Conservation (phyloP, 2,329 filamentous ascomycete genomes). For the Sporothrix mexicana region DNA sequence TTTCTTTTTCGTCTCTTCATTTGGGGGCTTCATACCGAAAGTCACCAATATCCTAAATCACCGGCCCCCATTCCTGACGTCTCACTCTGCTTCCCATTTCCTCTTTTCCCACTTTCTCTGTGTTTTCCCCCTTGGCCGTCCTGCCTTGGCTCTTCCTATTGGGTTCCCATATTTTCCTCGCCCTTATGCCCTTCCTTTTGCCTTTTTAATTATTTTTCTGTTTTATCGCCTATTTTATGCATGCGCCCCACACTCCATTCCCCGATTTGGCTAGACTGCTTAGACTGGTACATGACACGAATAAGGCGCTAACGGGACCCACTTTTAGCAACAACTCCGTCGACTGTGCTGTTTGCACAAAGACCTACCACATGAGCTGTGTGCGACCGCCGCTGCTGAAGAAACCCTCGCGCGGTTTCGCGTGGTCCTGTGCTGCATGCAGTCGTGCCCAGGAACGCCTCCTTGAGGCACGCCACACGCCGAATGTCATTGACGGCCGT, state of each 20-base stretch:
- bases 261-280: constrained; percentile 34
- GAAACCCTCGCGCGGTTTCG: constrained; percentile 96
- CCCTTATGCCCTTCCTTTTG: constrained; percentile 1
- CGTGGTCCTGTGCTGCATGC: constrained; percentile 96
- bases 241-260: constrained; percentile 33
- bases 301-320: constrained; percentile 37
- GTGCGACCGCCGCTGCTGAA: constrained; percentile 90
- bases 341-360: constrained; percentile 91
- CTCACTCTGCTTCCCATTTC: not conserved
- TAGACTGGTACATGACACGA: constrained; percentile 34
- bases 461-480: constrained; percentile 86
- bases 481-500: constrained; percentile 71
- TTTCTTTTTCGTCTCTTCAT: not conserved
- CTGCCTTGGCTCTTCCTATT: constrained; percentile 16
- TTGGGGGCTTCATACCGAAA: not conserved
- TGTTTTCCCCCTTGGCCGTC: not conserved
- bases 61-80: constrained; percentile 17
- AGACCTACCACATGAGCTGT: constrained; percentile 98
- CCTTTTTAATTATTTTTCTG: constrained; percentile 32
- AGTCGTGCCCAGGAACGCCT: constrained; percentile 94
- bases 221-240: constrained; percentile 36
- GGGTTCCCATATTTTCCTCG: constrained; percentile 15
- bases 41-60: not conserved
- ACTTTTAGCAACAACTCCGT: constrained; percentile 82
- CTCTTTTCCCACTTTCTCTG: not conserved